These are phyloP conservation scores for Lathyrus tuberosus DNA, from an alignment of 306 rosid genomes.

Conservation along the genomic window DNA sequence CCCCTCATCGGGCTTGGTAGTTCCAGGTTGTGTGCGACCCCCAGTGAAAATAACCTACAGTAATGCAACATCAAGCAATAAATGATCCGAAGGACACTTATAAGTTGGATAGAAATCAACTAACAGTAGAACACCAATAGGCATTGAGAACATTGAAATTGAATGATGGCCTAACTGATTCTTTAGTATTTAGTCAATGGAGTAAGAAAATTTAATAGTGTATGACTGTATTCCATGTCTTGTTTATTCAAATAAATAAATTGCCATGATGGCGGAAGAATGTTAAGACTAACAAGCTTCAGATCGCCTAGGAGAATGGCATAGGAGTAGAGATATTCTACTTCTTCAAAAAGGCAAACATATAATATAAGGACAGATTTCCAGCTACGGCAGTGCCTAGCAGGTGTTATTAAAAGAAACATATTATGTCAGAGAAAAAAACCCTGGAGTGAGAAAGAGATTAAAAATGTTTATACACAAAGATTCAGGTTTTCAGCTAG, in stretches of 20 bases:
- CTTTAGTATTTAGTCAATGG: background rate
- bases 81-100: background rate
- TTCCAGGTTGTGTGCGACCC: constrained; percentile 99
- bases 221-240: background rate
- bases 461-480: too few species aligned
- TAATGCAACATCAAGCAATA: constrained; percentile 17
- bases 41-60: constrained; percentile 93
- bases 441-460: too few species aligned
- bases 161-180: background rate
- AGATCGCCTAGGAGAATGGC: background rate
- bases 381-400: background rate
- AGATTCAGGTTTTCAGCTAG: too few species aligned
- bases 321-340: background rate
- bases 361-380: background rate
- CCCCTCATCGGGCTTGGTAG: constrained; percentile 99
- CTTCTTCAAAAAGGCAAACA: background rate
- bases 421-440: background rate
- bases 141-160: constrained; percentile 18
- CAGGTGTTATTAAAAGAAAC: background rate
- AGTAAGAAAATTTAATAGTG: constrained; percentile 4
- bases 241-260: constrained; percentile 4
- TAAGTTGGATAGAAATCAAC: background rate
- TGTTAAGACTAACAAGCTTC: background rate
- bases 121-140: constrained; percentile 1
- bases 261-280: constrained; percentile 5